Base-by-base conservation (phyloP, 2,329 filamentous ascomycete genomes). In the Cryphonectria carpinicola region DNA sequence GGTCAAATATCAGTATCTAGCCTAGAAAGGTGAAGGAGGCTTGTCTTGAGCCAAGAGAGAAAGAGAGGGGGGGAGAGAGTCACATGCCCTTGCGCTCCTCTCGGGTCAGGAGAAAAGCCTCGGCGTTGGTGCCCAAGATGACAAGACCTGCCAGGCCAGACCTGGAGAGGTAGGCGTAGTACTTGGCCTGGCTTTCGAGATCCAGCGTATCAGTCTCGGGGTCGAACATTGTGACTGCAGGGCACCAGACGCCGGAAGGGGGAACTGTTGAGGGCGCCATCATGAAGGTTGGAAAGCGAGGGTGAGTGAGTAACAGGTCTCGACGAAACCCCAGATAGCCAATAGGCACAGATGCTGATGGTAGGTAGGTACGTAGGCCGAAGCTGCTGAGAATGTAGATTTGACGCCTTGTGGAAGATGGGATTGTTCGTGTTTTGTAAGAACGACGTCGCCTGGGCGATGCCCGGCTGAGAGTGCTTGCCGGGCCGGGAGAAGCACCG, bases 221-320 rank as follows among this genome's bases (percentile, higher is more conserved):
- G 70, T 79, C 72, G 69, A 79, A 80, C 54, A 80, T 73, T n/a
- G 79, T 80, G 6, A 80, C 76, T 43, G 79, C 76, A 11, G 79
- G 79, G 46, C 74, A 75, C 78, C 78, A 80, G 68, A 80, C 74
- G 68, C 78, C 79, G 3, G 74, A 70, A 39, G 77, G 73, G 58
- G 79, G 78, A 8, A 76, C 73, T 19, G 65, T 67, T 17, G 73
- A 67, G 66, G 64, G 54, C 8, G 70, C 70, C 72, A 73, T 73
- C 32, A 32, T 43, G 46, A 54, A 14, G 17, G 37, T 39, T 19
- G 11, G 65, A 32, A 58, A n/a, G 22, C 46, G 46, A 17, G 28
- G 41, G 13, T 3, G 17, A 28, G 66, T 61, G 43, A 49, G 46
- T 11, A n/a, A n/a, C 6, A 49, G 43, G 28, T 4, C 6, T 68